Base-by-base conservation (phyloP, 1,284 basidiomycete species). In the Ustilago hordei region DNA sequence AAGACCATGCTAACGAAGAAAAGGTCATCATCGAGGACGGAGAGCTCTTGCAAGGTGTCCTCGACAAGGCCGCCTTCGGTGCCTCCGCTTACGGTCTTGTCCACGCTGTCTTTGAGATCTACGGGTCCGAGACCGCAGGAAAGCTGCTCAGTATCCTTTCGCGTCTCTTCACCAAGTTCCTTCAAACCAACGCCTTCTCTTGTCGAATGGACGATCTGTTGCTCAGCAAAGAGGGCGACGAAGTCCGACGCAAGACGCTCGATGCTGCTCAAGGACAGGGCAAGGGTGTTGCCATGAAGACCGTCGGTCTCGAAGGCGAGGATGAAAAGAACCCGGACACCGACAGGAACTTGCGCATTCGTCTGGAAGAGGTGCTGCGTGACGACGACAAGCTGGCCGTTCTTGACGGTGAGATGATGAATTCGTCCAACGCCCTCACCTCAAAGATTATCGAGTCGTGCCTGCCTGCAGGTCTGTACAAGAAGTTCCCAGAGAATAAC, bases 151-250 rank as follows among this genome's bases (percentile, higher is more conserved):
- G 95, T 63, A 92, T 98, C 72, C 90, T 99, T 70, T 94, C 93
- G 85, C 91, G 97, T 60, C 88, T 98, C 53, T 95, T 99, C 87
- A 98, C 97, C 62, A 98, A 98, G 86, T 98, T 94, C 88, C 89
- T 99, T 55, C 96, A 99, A 85, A 93, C 95, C 84, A 93, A 95
- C 43, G 97, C 95, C 0, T 99, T 99, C 88, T 95, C 96, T 3
- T 99, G 97, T 88, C 92, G 97, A 50, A 98, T 99, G 94, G 97
- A 99, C 87, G 97, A 99, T 88, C 89, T 99, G 56, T 91, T 93
- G 60, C 89, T 99, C 45, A 98, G 95, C 28, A 89, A 90, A 0
- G 90, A 91, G 69, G 96, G 95, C 35, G 93, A 99, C 86, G 86
- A 87, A 38, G 89, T 89, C 66, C 90, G 97, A 69, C 88, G 90